Conservation (phyloP, 331 rosid species). For the Pyrus hybrid region DNA sequence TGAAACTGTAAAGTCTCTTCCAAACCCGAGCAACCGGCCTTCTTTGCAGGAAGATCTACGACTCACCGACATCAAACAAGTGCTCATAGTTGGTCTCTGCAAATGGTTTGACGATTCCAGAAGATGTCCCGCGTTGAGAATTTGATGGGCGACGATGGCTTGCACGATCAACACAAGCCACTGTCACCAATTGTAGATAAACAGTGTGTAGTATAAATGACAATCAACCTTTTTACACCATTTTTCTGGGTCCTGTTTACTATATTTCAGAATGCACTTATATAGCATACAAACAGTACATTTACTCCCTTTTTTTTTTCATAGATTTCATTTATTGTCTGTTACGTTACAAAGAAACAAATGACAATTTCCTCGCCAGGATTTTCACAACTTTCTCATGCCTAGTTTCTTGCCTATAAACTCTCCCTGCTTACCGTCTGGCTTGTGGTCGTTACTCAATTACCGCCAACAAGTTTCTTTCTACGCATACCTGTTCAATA, state of each 20-base stretch:
- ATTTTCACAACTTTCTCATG: neutral
- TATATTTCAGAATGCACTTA: no score
- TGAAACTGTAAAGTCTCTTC: neutral
- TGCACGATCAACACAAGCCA: neutral
- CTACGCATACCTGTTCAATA: conserved; percentile 38
- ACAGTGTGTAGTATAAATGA: no score
- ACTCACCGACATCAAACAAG: neutral
- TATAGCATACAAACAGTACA: no score
- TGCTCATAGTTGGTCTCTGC: neutral
- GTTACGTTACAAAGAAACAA: neutral
- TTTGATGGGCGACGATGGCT: neutral
- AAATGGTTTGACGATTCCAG: neutral
- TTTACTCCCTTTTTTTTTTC: no score
- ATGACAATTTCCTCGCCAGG: conserved; percentile 1
- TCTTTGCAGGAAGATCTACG: neutral
- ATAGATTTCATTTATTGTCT: neutral
- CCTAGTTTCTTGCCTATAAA: neutral
- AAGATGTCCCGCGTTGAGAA: neutral
- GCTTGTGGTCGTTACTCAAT: conserved; percentile 15
- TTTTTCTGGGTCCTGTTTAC: no score
- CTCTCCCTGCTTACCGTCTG: neutral
- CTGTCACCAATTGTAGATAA: neutral
- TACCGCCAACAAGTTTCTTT: conserved; percentile 10
- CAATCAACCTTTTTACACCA: no score
- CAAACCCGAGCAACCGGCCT: neutral